A percentile compares a stretch with the other conserved stretches of the same genome.
These are phyloP conservation scores for Brassica napus DNA, from an alignment of 345 rosid genomes.

Conservation along the genomic window Da-Ae NC_063451.1:39450001-39450500, in stretches of 20 bases:
- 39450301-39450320: constrained; percentile 53
- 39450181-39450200: constrained; percentile 7
- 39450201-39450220: constrained; percentile 34
- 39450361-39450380: constrained; percentile 62
- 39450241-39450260: constrained; percentile 25
- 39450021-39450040: constrained; percentile 29
- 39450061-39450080: constrained; percentile 32
- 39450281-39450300: neutral
- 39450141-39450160: neutral
- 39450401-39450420: constrained; percentile 57
- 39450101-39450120: constrained; percentile 51
- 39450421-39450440: constrained; percentile 35
- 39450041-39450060: constrained; percentile 39
- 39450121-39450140: constrained; percentile 44
- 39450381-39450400: constrained; percentile 68
- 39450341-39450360: constrained; percentile 65
- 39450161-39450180: constrained; percentile 11
- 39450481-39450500: constrained; percentile 50
- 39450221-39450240: constrained; percentile 11
- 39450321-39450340: constrained; percentile 66
- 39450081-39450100: constrained; percentile 40
- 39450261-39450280: constrained; percentile 52
- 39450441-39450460: constrained; percentile 10
- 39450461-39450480: constrained; percentile 57
- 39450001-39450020: constrained; percentile 59